These are phyloP conservation scores for Albugo laibachii DNA, from an alignment of 352 stramenopile genomes.

Conservation along the genomic window DNA sequence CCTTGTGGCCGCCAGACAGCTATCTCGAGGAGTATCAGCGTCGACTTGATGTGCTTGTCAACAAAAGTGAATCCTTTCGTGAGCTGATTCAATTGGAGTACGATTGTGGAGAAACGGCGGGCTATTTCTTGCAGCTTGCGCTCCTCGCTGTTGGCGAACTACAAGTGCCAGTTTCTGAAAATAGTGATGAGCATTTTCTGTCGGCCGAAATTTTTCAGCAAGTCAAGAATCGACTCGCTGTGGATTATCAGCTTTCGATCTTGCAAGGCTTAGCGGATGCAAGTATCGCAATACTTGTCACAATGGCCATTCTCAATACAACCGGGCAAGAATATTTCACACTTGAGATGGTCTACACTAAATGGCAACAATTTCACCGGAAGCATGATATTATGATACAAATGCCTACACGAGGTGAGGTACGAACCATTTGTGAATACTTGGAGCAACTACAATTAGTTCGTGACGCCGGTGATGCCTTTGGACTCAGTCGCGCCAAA, in stretches of 20 bases:
- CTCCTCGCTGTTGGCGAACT: constrained; percentile 28
- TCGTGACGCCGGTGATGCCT: constrained; percentile 51
- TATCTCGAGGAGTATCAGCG: constrained; percentile 24
- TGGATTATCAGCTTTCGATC: constrained; percentile 52
- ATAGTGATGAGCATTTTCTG: constrained; percentile 7
- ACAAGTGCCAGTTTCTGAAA: neutral
- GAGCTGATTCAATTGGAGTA: constrained; percentile 49
- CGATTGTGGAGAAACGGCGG: constrained; percentile 41
- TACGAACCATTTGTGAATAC: constrained; percentile 53
- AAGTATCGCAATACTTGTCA: constrained; percentile 51
- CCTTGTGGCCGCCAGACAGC: constrained; percentile 6
- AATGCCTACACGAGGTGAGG: constrained; percentile 44
- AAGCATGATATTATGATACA: constrained; percentile 46
- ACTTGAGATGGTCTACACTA: constrained; percentile 68
- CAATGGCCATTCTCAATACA: constrained; percentile 60
- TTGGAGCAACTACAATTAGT: constrained; percentile 47
- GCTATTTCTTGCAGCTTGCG: constrained; percentile 45
- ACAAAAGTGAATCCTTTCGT: constrained; percentile 18
- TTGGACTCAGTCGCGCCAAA: constrained; percentile 33
- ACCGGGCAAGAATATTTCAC: constrained; percentile 41
- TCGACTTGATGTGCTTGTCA: constrained; percentile 18
- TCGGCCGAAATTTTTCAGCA: constrained; percentile 10
- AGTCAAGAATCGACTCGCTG: constrained; percentile 38
- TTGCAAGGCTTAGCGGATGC: constrained; percentile 39
- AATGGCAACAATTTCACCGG: constrained; percentile 61